Evolutionary conservation across 306 rosid genomes (phyloP).

Genomic region (Corylus americana): DNA sequence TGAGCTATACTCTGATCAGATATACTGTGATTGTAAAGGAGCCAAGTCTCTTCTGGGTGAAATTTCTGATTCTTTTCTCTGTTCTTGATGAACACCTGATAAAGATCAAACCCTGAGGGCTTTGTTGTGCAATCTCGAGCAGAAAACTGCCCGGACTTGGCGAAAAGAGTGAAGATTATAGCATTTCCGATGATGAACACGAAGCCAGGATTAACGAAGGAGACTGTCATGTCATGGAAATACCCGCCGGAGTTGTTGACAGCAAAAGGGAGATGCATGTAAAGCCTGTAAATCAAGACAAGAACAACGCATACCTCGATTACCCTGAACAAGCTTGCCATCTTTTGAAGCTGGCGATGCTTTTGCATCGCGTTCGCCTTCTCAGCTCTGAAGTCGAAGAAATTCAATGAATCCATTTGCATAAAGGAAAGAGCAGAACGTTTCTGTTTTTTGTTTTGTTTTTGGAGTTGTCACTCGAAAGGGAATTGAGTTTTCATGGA

Average conservation of each 20-base stretch:
- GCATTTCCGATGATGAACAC: conserved; percentile 74
- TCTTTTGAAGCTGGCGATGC: conserved; percentile 46
- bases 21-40: not conserved
- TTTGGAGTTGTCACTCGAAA: conserved; percentile 37
- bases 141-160: conserved; percentile 58
- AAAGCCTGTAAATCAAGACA: conserved; percentile 57
- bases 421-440: not conserved
- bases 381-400: conserved; percentile 61
- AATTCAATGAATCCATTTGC: conserved; percentile 60
- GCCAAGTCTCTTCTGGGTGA: not conserved
- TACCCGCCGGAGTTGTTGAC: conserved; percentile 61
- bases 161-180: conserved; percentile 69
- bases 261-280: conserved; percentile 49
- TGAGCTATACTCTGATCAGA: conserved; percentile 9
- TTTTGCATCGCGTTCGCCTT: conserved; percentile 60
- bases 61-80: conserved; percentile 34
- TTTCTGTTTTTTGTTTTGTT: not conserved
- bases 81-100: conserved; percentile 47
- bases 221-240: conserved; percentile 44
- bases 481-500: conserved; percentile 21
- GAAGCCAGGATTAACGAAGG: conserved; percentile 57
- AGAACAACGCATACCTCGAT: conserved; percentile 61
- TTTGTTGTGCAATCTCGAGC: conserved; percentile 26
- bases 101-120: conserved; percentile 37
- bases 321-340: conserved; percentile 50